A percentile compares a stretch with the other conserved stretches of the same genome.
Conservation (phyloP, 768 basidiomycete species). For the Cyclocybe aegerita region DNA sequence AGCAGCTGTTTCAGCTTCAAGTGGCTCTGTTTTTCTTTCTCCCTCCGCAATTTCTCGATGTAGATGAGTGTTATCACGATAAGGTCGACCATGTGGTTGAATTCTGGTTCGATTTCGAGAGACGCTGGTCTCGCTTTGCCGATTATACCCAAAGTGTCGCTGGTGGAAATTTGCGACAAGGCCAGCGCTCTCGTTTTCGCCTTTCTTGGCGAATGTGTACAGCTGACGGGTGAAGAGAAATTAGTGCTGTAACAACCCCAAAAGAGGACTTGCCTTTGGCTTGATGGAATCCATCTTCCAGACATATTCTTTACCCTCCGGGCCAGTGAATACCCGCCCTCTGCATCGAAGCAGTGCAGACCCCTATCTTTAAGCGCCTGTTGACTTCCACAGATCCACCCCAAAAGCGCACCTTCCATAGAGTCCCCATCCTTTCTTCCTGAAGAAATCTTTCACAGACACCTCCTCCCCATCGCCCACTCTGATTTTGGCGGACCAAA, state of each 20-base stretch:
- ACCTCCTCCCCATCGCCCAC: not conserved
- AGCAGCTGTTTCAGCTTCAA: too few relatives aligned
- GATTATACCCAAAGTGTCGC: not conserved
- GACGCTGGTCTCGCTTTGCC: slow-evolving; percentile 6
- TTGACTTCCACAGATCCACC: not conserved
- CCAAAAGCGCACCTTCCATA: not conserved
- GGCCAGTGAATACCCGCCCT: slow-evolving; percentile 29
- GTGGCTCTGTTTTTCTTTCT: slow-evolving; percentile 5
- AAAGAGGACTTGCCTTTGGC: slow-evolving; percentile 2
- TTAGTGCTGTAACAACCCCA: not conserved
- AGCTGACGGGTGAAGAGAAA: not conserved
- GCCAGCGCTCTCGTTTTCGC: not conserved
- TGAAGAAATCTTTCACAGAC: slow-evolving; percentile 11
- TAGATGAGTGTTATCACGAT: slow-evolving; percentile 17
- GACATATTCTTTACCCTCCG: slow-evolving; percentile 19
- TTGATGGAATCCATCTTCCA: slow-evolving; percentile 3
- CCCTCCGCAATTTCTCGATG: slow-evolving; percentile 11
- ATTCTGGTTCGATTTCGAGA: slow-evolving; percentile 13
- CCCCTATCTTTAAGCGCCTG: too few relatives aligned
- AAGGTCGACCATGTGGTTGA: slow-evolving; percentile 10
- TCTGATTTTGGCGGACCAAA: slow-evolving; percentile 6
- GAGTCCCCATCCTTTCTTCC: slow-evolving; percentile 10
- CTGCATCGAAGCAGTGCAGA: not conserved
- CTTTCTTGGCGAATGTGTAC: not conserved
- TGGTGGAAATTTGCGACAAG: slow-evolving; percentile 6